A percentile compares a stretch with the other conserved stretches of the same genome.
phyloP scores from a whole-genome alignment of 2,329 filamentous ascomycete genomes.

The Fusarium torreyae region DNA sequence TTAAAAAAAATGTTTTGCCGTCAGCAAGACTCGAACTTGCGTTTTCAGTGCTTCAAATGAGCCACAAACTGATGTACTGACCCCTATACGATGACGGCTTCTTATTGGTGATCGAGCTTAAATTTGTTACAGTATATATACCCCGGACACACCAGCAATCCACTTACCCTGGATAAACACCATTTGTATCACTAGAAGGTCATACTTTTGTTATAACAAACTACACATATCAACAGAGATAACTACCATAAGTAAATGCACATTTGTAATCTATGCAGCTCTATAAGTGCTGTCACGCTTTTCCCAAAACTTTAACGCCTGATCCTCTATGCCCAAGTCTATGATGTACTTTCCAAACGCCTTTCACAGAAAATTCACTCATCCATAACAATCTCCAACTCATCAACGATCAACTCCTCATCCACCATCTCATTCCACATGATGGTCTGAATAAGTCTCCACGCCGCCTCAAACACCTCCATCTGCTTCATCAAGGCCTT shows the following conservation, averaged over 20 bases:
- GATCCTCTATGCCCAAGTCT: background rate
- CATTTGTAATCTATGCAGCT: too few relatives aligned
- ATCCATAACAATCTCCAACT: conserved; percentile 3
- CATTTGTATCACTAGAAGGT: too few relatives aligned
- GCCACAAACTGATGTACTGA: conserved; percentile 48
- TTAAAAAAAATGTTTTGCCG: conserved; percentile 14
- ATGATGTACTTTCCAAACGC: too few relatives aligned
- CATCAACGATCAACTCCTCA: background rate
- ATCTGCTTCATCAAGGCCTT: conserved; percentile 10
- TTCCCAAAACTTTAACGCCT: background rate
- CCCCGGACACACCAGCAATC: too few relatives aligned
- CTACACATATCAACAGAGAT: too few relatives aligned
- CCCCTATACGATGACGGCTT: conserved; percentile 48
- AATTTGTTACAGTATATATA: background rate
- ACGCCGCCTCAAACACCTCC: conserved; percentile 20
- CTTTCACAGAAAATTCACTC: background rate
- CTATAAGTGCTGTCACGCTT: background rate
- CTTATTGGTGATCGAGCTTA: conserved; percentile 13
- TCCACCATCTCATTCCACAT: background rate
- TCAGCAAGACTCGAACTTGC: conserved; percentile 47
- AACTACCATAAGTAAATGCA: too few relatives aligned
- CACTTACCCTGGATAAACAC: too few relatives aligned
- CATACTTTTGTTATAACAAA: too few relatives aligned
- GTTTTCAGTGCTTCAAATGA: conserved; percentile 42
- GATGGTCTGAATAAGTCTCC: conserved; percentile 14